A percentile compares a stretch with the other conserved stretches of the same genome.
Evolutionary conservation across 2,329 filamentous ascomycete species (phyloP).

Genomic region (Colletotrichum horii): DNA sequence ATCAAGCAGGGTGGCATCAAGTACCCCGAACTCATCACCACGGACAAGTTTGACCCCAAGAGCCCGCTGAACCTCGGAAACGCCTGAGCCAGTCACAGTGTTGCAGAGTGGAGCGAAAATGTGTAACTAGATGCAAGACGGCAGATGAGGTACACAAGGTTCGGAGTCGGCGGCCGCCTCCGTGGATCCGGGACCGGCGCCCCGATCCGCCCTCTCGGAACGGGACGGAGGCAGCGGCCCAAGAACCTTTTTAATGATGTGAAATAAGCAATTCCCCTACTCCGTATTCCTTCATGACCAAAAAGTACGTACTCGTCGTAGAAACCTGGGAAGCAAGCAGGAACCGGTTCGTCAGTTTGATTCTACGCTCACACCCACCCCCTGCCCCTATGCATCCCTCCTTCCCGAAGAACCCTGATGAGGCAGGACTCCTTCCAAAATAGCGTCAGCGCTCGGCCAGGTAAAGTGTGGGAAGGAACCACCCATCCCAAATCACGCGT

Average conservation of each 20-base stretch:
- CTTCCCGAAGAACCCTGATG: not conserved
- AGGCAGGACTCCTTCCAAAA: not conserved
- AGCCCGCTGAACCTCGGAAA: conserved; percentile 67
- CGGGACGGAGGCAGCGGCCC: not conserved
- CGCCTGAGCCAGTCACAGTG: conserved; percentile 18
- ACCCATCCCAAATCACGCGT: not conserved
- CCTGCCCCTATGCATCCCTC: not conserved
- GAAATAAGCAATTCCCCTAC: not conserved
- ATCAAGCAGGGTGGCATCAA: conserved; percentile 57
- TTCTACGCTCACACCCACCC: conserved; percentile 2
- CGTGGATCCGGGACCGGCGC: not conserved
- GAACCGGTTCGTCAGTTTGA: not conserved
- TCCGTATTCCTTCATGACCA: not conserved
- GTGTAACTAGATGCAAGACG: not conserved
- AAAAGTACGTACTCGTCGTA: not conserved
- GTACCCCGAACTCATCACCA: conserved; percentile 63
- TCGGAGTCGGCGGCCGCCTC: not conserved
- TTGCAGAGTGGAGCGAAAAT: not conserved
- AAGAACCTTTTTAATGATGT: not conserved
- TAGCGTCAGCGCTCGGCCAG: not conserved
- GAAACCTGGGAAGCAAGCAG: not conserved
- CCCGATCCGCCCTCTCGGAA: not conserved
- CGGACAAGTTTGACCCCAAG: conserved; percentile 62
- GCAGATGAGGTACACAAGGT: not conserved
- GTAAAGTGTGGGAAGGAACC: not conserved